Conservation (phyloP, 805 yeast species). For the Soucietia sequanensis region DNA sequence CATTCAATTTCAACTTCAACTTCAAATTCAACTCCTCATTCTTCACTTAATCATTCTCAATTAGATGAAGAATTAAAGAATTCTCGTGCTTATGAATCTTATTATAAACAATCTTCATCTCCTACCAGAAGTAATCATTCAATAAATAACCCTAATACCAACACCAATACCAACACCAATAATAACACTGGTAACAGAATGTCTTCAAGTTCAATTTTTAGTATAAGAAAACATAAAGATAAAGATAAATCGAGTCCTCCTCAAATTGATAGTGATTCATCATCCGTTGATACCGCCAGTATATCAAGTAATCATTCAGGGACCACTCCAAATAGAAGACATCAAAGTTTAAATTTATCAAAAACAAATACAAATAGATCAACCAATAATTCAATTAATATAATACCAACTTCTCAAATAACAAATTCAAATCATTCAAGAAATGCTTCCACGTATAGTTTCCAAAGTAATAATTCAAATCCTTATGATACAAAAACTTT, state of each 20-base stretch:
- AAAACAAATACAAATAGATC: slow-evolving; percentile 13
- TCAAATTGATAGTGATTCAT: slow-evolving; percentile 22
- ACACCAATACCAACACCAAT: slow-evolving; percentile 1
- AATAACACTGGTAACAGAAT: slow-evolving; percentile 13
- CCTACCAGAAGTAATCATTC: slow-evolving; percentile 3
- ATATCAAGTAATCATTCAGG: slow-evolving; percentile 13
- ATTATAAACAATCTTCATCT: slow-evolving; percentile 6
- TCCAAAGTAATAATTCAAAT: slow-evolving; percentile 21
- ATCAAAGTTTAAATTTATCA: slow-evolving; percentile 10
- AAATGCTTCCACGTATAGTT: slow-evolving; percentile 40
- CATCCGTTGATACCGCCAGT: slow-evolving; percentile 32
- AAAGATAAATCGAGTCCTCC: slow-evolving; percentile 5
- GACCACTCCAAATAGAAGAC: slow-evolving; percentile 6
- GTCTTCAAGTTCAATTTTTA: slow-evolving; percentile 36
- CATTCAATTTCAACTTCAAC: too few relatives aligned
- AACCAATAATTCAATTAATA: slow-evolving; percentile 14
- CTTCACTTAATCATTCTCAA: slow-evolving; percentile 13
- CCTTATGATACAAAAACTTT: slow-evolving; percentile 29
- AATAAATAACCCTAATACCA: too few relatives aligned
- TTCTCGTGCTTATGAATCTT: slow-evolving; percentile 26
- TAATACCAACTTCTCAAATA: slow-evolving; percentile 29
- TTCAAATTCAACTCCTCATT: too few relatives aligned
- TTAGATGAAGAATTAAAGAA: slow-evolving; percentile 25
- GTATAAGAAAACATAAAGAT: slow-evolving; percentile 28
- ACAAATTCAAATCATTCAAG: slow-evolving; percentile 35